Conservation (phyloP, 2,329 filamentous ascomycete species). For the Fusarium acutatum region DNA sequence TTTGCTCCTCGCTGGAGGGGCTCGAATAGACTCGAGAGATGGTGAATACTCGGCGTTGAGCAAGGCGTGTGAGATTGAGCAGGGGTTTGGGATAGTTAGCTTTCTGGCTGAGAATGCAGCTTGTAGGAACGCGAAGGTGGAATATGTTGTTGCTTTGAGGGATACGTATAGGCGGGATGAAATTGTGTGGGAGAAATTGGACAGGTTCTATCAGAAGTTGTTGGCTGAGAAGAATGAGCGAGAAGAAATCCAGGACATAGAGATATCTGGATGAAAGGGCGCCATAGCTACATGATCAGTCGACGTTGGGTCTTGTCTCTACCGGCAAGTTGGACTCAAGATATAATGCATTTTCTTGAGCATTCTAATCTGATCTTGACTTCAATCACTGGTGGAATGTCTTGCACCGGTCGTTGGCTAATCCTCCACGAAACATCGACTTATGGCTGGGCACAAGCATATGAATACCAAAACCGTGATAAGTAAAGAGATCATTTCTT, state of each 20-base stretch:
- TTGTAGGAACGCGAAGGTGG: background rate
- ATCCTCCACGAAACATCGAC: background rate
- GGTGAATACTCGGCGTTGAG: background rate
- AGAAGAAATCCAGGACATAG: fast-evolving
- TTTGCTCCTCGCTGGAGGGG: background rate
- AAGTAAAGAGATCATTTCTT: background rate
- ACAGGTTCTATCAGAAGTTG: background rate
- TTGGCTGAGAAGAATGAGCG: background rate
- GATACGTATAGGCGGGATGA: background rate
- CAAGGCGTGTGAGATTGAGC: background rate
- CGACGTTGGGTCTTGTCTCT: no score
- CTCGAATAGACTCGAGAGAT: background rate
- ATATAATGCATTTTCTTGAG: background rate
- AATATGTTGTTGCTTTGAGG: background rate
- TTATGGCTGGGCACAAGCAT: background rate
- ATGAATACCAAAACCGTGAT: fast-evolving
- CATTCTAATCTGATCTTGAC: background rate
- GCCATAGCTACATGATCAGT: background rate
- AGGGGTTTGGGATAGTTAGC: background rate
- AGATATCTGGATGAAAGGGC: background rate
- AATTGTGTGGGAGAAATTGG: background rate
- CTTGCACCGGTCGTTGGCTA: fast-evolving
- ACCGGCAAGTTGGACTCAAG: no score
- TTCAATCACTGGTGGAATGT: background rate
- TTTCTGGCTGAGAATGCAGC: background rate